phyloP scores from a whole-genome alignment of 768 basidiomycete genomes.

The Boletus huronensis region DNA sequence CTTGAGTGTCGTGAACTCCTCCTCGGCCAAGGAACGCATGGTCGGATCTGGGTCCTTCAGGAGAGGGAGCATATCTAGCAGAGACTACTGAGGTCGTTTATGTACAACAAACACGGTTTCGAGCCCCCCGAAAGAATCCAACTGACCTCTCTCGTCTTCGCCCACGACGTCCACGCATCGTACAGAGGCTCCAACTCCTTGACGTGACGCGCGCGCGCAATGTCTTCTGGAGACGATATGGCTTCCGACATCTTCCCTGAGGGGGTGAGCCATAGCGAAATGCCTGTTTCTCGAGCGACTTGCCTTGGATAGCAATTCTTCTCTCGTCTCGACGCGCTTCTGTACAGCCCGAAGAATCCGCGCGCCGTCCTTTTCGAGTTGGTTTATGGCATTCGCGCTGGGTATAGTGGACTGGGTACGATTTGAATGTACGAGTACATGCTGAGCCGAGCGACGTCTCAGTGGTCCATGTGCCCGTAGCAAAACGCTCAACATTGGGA shows the following conservation, averaged over 20 bases:
- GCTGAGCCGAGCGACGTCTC: conserved; percentile 10
- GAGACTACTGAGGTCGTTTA: conserved; percentile 48
- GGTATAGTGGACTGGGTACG: conserved; percentile 13
- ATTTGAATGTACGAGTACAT: conserved; percentile 6
- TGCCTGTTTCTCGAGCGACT: neutral
- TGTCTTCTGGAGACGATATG: conserved; percentile 53
- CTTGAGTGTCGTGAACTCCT: conserved; percentile 50
- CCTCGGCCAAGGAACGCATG: neutral
- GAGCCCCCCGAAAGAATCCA: neutral
- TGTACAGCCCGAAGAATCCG: conserved; percentile 54
- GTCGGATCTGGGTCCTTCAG: conserved; percentile 56
- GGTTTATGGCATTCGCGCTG: conserved; percentile 12
- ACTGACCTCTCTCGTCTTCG: conserved; percentile 53
- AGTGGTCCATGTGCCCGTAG: conserved; percentile 14
- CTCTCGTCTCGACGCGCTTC: conserved; percentile 50
- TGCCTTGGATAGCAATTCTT: conserved; percentile 43
- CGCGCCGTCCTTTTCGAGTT: conserved; percentile 42
- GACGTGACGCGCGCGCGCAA: conserved; percentile 54
- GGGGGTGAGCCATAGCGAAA: neutral
- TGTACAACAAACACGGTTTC: conserved; percentile 1
- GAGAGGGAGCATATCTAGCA: conserved; percentile 58
- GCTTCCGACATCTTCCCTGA: conserved; percentile 46
- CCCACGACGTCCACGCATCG: conserved; percentile 66
- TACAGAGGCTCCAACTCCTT: conserved; percentile 69
- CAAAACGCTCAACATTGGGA: conserved; percentile 10